phyloP scores from a whole-genome alignment of 208 protist species.

The Trypanosoma melophagium region DNA sequence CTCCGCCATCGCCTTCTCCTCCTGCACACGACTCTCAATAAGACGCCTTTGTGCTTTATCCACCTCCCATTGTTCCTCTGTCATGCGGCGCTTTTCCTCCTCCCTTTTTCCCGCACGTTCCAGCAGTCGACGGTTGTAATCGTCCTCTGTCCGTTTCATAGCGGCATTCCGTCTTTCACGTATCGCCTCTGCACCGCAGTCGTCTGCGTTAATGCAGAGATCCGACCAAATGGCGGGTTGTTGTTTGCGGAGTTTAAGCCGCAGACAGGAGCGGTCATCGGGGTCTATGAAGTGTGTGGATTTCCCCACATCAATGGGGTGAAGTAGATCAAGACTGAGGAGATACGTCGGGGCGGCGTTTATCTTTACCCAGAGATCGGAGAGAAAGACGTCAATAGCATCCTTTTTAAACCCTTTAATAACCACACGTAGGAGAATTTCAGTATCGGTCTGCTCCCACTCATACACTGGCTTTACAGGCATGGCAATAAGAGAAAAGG shows the following conservation, averaged over 20 bases:
- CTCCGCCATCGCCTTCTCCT: slow-evolving; percentile 65
- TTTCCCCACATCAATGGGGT: slow-evolving; percentile 55
- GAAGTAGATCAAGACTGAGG: slow-evolving; percentile 81
- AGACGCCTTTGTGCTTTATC: slow-evolving; percentile 75
- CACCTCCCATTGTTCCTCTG: slow-evolving; percentile 88
- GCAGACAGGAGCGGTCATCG: slow-evolving; percentile 39
- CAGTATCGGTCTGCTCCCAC: slow-evolving; percentile 85
- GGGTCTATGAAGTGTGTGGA: slow-evolving; percentile 60
- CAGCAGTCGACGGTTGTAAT: slow-evolving; percentile 72
- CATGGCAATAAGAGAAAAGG: slow-evolving; percentile 39
- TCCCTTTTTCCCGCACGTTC: slow-evolving; percentile 67
- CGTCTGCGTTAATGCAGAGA: slow-evolving; percentile 42
- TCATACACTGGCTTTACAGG: slow-evolving; percentile 80
- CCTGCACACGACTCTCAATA: slow-evolving; percentile 73
- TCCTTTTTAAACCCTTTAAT: slow-evolving; percentile 84
- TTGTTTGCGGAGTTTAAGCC: slow-evolving; percentile 66
- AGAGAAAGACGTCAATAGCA: slow-evolving; percentile 84
- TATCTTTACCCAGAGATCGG: slow-evolving; percentile 82
- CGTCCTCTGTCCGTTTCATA: slow-evolving; percentile 62
- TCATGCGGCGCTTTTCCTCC: slow-evolving; percentile 81
- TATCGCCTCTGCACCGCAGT: slow-evolving; percentile 26
- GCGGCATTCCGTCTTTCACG: slow-evolving; percentile 66
- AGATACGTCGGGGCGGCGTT: slow-evolving; percentile 87
- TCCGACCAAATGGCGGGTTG: slow-evolving; percentile 55
- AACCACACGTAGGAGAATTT: slow-evolving; percentile 65